Conservation (phyloP, 2,329 filamentous ascomycete genomes). For the Cordyceps cateniannulata region DNA sequence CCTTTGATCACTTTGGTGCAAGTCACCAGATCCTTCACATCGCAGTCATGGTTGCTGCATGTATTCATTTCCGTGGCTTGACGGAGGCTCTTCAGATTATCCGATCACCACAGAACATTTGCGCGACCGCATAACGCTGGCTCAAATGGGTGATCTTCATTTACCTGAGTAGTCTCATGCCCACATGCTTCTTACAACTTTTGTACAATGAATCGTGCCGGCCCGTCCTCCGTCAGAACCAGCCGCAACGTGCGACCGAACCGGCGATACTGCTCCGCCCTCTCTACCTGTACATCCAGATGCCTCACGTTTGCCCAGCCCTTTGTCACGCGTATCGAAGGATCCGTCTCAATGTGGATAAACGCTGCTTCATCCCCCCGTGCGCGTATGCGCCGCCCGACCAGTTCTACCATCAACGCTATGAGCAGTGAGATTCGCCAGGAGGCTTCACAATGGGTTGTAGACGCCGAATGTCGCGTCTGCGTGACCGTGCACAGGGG, state of each 20-base stretch:
- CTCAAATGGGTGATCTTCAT: too few relatives aligned
- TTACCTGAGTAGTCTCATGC: too few relatives aligned
- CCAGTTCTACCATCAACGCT: too few relatives aligned
- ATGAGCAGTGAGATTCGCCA: too few relatives aligned
- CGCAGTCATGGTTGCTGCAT: conserved; percentile 9
- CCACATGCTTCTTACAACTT: not conserved
- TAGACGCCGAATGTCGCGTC: too few relatives aligned
- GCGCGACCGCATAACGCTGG: not conserved
- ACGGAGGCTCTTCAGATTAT: not conserved
- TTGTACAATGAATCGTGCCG: not conserved
- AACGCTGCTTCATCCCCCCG: not conserved
- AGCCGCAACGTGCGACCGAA: not conserved
- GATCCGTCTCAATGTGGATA: conserved; percentile 8
- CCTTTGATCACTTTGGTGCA: conserved; percentile 12
- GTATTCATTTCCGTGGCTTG: conserved; percentile 6
- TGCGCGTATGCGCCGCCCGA: not conserved
- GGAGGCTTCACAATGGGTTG: too few relatives aligned
- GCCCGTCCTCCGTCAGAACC: conserved; percentile 1
- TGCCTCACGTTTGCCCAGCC: conserved; percentile 1
- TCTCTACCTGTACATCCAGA: not conserved
- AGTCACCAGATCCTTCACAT: conserved; percentile 14
- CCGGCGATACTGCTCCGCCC: not conserved
- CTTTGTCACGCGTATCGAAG: not conserved
- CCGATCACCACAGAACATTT: not conserved
- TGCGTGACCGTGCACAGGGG: too few relatives aligned